Conservation (phyloP, 805 yeast species). For the Scheffersomyces lignosus region DNA sequence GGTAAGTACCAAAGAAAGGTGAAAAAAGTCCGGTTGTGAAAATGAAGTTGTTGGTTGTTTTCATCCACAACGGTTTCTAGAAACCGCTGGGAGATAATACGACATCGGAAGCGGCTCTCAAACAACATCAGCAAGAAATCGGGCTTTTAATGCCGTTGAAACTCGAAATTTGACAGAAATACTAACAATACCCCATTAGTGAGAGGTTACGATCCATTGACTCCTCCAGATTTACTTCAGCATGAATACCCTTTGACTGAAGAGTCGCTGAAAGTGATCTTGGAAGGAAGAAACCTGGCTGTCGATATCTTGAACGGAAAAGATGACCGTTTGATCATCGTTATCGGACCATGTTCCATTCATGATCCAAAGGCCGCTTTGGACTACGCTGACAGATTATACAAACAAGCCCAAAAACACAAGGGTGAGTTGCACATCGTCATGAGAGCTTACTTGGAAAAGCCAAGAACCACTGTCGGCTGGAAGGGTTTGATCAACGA, state of each 20-base stretch:
- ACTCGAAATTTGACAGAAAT: too few species aligned
- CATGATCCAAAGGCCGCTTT: constrained; percentile 89
- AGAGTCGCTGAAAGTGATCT: constrained; percentile 59
- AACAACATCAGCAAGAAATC: too few species aligned
- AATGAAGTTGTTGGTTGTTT: too few species aligned
- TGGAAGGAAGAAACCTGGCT: constrained; percentile 75
- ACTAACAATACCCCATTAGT: constrained; percentile 27
- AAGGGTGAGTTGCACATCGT: constrained; percentile 75
- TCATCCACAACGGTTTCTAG: too few species aligned
- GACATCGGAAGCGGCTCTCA: too few species aligned
- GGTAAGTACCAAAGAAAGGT: constrained; percentile 34
- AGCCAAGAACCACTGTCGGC: constrained; percentile 98
- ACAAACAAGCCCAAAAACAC: constrained; percentile 66
- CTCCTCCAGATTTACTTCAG: constrained; percentile 93
- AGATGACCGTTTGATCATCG: constrained; percentile 85
- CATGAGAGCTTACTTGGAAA: constrained; percentile 97
- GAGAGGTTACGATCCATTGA: constrained; percentile 88
- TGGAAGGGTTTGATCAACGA: constrained; percentile 99
- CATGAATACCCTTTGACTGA: constrained; percentile 75
- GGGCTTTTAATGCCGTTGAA: too few species aligned
- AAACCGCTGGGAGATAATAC: too few species aligned
- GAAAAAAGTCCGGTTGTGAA: neutral
- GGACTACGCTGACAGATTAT: constrained; percentile 77
- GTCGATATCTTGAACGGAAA: constrained; percentile 71
- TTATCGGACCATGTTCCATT: constrained; percentile 96